Evolutionary conservation across 495 filamentous ascomycete species (phyloP).

Genomic region (Daldinia childiae): DNA sequence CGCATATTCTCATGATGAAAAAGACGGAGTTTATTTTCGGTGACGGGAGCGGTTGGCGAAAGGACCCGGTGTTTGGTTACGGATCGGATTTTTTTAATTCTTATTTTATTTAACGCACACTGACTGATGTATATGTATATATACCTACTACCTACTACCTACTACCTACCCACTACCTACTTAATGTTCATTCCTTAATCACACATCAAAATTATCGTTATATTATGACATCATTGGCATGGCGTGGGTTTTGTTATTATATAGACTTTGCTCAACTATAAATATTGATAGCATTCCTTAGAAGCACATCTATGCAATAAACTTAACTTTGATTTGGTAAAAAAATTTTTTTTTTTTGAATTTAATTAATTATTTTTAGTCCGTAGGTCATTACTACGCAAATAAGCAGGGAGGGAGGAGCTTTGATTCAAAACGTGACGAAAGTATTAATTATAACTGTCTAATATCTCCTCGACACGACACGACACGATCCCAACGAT

Average conservation of each 20-base stretch:
- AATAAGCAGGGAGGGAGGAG: not conserved
- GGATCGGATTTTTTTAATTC: not conserved
- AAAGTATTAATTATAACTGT: constrained; percentile 37
- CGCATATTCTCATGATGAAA: not conserved
- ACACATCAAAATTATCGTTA: not conserved
- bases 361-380: too few species aligned
- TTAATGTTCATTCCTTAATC: constrained; percentile 37
- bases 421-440: not conserved
- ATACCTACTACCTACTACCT: constrained; percentile 9
- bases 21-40: not conserved
- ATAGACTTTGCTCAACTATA: not conserved
- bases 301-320: not conserved
- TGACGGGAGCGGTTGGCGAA: not conserved
- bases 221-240: not conserved
- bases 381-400: too few species aligned
- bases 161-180: constrained; percentile 5
- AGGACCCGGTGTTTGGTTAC: not conserved
- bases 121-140: not conserved
- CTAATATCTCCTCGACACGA: constrained; percentile 2
- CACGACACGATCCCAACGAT: constrained; percentile 17
- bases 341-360: too few species aligned
- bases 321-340: not conserved
- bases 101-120: not conserved
- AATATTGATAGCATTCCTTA: not conserved
- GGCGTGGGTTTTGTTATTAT: not conserved